These are phyloP conservation scores for Picea sitchensis DNA, from an alignment of 75 land plant species.

Conservation along the genomic window DNA sequence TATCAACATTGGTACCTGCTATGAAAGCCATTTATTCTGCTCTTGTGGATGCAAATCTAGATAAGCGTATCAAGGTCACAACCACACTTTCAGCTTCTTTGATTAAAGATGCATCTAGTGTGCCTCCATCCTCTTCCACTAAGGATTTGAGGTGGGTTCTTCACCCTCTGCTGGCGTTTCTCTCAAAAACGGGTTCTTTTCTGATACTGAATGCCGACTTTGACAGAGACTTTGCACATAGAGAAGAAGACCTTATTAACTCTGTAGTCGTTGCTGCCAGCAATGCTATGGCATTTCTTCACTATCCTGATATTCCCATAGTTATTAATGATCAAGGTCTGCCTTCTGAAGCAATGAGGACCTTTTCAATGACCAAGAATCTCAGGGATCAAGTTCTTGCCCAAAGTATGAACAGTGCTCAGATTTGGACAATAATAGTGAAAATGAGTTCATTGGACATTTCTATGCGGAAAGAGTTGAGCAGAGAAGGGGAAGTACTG, in stretches of 20 bases:
- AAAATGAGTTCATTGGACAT: background rate
- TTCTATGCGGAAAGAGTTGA: background rate
- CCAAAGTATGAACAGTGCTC: background rate
- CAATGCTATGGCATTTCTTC: conserved; percentile 3
- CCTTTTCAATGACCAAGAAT: background rate
- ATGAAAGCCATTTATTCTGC: conserved; percentile 8
- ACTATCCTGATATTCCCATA: background rate
- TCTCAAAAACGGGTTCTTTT: background rate
- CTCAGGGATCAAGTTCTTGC: background rate
- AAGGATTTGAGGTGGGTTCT: conserved; percentile 3
- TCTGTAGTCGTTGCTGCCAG: conserved; percentile 1
- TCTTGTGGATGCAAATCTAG: background rate
- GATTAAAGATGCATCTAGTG: background rate
- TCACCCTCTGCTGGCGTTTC: background rate
- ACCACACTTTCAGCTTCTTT: background rate
- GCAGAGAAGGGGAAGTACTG: background rate
- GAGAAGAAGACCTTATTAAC: background rate
- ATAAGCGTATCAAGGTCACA: conserved; percentile 1
- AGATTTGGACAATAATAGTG: background rate
- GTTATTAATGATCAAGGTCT: background rate
- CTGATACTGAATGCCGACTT: background rate
- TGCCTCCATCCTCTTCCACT: background rate
- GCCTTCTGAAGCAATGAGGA: background rate
- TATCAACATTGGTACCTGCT: background rate
- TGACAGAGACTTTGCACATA: background rate